Conservation (phyloP, 1,139 yeast genomes). For the Sugiyamaella sp. region DNA sequence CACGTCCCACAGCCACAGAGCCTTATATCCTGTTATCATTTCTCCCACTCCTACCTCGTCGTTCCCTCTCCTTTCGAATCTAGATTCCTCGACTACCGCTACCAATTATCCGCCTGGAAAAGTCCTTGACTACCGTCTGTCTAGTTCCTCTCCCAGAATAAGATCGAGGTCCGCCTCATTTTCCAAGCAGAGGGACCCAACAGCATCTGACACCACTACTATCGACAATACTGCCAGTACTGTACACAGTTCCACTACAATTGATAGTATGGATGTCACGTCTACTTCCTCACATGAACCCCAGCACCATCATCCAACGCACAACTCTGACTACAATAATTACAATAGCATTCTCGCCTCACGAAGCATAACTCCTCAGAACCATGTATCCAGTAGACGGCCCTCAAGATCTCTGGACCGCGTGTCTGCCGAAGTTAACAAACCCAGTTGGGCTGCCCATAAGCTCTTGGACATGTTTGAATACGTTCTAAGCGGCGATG, state of each 20-base stretch:
- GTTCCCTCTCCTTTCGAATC: background rate
- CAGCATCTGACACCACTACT: background rate
- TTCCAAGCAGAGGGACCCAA: conserved; percentile 2
- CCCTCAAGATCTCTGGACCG: background rate
- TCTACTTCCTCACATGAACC: background rate
- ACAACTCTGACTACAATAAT: background rate
- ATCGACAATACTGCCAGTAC: background rate
- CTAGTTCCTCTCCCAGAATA: conserved; percentile 11
- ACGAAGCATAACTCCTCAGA: conserved; percentile 14
- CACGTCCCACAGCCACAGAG: too few species aligned
- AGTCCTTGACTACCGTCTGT: background rate
- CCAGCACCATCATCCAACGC: background rate
- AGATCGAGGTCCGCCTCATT: conserved; percentile 16
- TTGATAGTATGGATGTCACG: background rate
- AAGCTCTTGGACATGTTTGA: conserved; percentile 12
- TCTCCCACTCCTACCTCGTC: conserved; percentile 4
- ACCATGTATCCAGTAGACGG: conserved; percentile 11
- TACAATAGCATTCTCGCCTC: conserved; percentile 1
- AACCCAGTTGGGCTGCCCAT: conserved; percentile 16
- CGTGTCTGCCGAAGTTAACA: background rate
- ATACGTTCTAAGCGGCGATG: conserved; percentile 12
- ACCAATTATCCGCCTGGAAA: conserved; percentile 8
- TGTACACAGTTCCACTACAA: background rate
- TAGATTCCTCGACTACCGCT: conserved; percentile 14
- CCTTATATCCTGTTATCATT: background rate